Percentiles rank a stretch among this genome's conserved stretches.
phyloP scores from a whole-genome alignment of 1,284 basidiomycete genomes.

The Boletus semigastroideus region DNA sequence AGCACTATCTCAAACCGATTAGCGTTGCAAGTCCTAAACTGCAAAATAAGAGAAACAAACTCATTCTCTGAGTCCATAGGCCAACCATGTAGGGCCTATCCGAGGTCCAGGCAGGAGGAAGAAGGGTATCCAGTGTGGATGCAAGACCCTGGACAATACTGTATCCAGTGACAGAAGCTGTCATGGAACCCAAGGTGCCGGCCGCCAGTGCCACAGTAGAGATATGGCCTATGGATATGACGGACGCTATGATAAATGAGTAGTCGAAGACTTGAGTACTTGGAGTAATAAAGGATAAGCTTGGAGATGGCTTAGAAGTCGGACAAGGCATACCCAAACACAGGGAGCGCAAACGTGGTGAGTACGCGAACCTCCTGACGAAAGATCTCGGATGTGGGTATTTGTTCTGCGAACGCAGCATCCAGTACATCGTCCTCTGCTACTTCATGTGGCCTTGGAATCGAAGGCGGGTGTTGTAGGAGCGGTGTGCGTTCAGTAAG shows the following conservation, averaged over 20 bases:
- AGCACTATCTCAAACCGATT: slow-evolving; percentile 48
- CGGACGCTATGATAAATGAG: slow-evolving; percentile 69
- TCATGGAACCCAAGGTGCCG: slow-evolving; percentile 84
- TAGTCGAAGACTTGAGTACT: slow-evolving; percentile 79
- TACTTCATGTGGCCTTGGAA: slow-evolving; percentile 13
- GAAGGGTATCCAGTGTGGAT: slow-evolving; percentile 85
- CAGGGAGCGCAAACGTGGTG: slow-evolving; percentile 62
- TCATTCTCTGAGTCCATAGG: slow-evolving; percentile 88
- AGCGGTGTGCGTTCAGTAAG: slow-evolving; percentile 28
- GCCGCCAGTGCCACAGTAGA: slow-evolving; percentile 82
- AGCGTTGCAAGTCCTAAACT: not conserved
- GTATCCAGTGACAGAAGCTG: slow-evolving; percentile 69
- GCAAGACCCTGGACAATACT: slow-evolving; percentile 82
- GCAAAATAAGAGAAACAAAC: slow-evolving; percentile 37
- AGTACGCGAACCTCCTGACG: slow-evolving; percentile 64
- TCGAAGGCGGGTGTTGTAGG: slow-evolving; percentile 32
- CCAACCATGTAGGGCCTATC: slow-evolving; percentile 83
- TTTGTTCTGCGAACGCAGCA: slow-evolving; percentile 35
- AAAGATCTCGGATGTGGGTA: slow-evolving; percentile 45
- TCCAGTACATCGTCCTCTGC: slow-evolving; percentile 4
- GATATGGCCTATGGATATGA: slow-evolving; percentile 84
- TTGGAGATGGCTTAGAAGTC: not conserved
- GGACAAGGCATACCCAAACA: slow-evolving; percentile 54
- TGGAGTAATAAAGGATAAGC: slow-evolving; percentile 1
- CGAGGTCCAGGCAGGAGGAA: slow-evolving; percentile 92